Evolutionary conservation across 202 grass and related monocot genomes (phyloP), one percentile per base, ranked within the genome.

Genomic region (Alloteropsis angusta): DNA sequence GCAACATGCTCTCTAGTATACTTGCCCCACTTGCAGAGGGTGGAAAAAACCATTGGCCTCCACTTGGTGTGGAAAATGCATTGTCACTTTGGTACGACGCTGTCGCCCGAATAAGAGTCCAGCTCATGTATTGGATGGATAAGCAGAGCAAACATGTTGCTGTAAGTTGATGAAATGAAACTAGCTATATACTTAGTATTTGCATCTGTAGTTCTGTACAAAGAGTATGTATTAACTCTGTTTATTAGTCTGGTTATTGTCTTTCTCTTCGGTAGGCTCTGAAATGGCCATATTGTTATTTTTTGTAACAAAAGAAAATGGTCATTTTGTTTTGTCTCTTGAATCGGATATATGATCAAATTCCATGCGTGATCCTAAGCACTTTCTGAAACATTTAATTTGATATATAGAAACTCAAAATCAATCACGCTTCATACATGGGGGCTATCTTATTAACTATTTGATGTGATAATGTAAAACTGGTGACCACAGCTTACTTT

Each of bases 1-100:
- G 96, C 70, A 94, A 85, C 78, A 98, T 98, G 96, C 90, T 98
- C 55, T 98, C 96, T 74, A 95, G 96, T 85, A 98, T 98, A 62
- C 72, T 98, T 43, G 92, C 96, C 36, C 89, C 89, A 55, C 92
- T 98, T 79, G 88, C 96, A 42, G 92, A 98, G 84, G 89, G 92
- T 81, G 84, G 88, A 48, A 98, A 88, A 90, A 83, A 80, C 43
- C 69, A 90, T 81, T 98, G 96, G 96, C 96, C 96, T 87, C 96
- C 96, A 62, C 56, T 88, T 22, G 89, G 96, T 66, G 92, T 98
- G 15, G 96, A 95, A 78, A 65, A 87, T 76, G 96, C 96, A 49
- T 75, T 98, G 38, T 83, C 80, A 84, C 87, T 98, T 81, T 98
- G 96, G 96, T 98, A 98, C 79, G 96, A 98, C 5, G 96, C 92